phyloP scores from a whole-genome alignment of 2,329 filamentous ascomycete species.

The Fusarium fracticaudum region DNA sequence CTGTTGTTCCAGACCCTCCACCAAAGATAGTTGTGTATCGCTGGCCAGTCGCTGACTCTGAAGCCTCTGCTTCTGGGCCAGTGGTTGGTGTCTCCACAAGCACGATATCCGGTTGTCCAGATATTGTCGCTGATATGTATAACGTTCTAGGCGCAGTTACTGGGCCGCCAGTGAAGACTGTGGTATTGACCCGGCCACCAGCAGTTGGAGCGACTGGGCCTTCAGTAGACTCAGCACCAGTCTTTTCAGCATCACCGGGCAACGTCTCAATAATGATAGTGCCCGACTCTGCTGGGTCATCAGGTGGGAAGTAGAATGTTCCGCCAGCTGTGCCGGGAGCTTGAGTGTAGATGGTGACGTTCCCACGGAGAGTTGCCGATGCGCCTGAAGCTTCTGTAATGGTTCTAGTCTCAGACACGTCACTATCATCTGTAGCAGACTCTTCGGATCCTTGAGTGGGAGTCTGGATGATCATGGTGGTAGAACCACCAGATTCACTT shows the following conservation, averaged over 20 bases:
- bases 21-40: neutral
- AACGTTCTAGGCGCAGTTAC: neutral
- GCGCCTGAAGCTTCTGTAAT: neutral
- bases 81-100: conserved; percentile 15
- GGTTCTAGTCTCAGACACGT: neutral
- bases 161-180: conserved; percentile 3
- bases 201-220: neutral
- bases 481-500: neutral
- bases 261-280: conserved; percentile 3
- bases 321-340: neutral
- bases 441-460: neutral
- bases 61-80: neutral
- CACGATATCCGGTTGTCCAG: conserved; percentile 1
- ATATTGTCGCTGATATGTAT: neutral
- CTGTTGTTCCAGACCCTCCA: neutral
- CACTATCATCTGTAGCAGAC: neutral
- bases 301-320: conserved; percentile 16
- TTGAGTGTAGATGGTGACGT: conserved; percentile 2
- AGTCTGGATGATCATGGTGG: conserved; percentile 18
- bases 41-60: neutral
- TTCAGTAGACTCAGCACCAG: neutral
- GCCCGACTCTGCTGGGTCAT: neutral
- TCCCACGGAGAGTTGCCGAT: neutral
- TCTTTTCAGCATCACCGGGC: neutral
- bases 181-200: neutral